Evolutionary conservation across 2,329 filamentous ascomycete species (phyloP), one percentile per base, ranked within the genome.

Genomic region (Colletotrichum karsti): DNA sequence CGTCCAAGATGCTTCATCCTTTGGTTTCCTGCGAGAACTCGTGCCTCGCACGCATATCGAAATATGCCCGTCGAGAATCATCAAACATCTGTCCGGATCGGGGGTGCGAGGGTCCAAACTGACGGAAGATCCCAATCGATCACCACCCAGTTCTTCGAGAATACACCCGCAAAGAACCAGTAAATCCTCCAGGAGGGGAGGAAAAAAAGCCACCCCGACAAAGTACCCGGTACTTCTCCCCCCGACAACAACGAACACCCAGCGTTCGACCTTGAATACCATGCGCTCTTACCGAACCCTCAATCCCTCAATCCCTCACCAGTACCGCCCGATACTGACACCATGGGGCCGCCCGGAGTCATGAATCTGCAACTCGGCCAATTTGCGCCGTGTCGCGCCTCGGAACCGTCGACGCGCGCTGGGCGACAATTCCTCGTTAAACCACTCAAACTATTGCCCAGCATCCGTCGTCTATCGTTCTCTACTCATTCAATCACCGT

Each of bases 301-400:
- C 37, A 54, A 26, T 26, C 12, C 44, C 26, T 41, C 15, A 55
- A 48, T 37, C 33, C 50, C 26, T 56, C 28, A 51, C 58, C 57
- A 55, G 35, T 44, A 12, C 56, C 48, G 26, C 48, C 30, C 62
- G 22, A 56, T 22, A 48, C 24, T 48, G 26, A 61, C 57, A 28
- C 39, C n/a, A 58, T 48, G 41, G 60, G 39, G 30, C 42, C 13
- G 28, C 30, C 44, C 26, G 48, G 33, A 28, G 41, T 55, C 37
- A 54, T 63, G 37, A 33, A 64, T 41, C 60, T 64, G 53, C 59
- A 64, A 64, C 44, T 53, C 44, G 51, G 51, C 58, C 51, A 57
- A 67, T 63, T 56, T 63, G 28, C 64, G 59, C 59, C 51, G 44
- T 57, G 59, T 64, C 59, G 64, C 64, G 64, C 60, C 59, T 57